A percentile compares a stretch with the other conserved stretches of the same genome.
phyloP scores from a whole-genome alignment of 2,329 filamentous ascomycete species.

The Cucurbitaria berberidis region DNA sequence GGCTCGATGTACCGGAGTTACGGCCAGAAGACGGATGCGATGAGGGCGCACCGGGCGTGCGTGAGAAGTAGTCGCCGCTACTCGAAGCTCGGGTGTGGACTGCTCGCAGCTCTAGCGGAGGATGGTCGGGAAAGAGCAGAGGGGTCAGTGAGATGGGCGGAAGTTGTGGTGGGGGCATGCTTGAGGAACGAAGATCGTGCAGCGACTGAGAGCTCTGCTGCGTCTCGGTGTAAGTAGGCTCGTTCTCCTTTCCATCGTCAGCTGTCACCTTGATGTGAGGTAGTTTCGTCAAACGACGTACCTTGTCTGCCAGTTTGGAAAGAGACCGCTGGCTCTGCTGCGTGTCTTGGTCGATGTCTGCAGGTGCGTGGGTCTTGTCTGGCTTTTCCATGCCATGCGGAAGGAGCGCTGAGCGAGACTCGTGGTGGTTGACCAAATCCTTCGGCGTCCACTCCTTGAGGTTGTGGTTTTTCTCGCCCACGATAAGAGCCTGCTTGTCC shows the following conservation, averaged over 20 bases:
- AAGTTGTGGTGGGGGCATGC: not conserved
- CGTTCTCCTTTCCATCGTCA: constrained; percentile 2
- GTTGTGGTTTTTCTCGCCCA: constrained; percentile 28
- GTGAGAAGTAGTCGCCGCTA: constrained; percentile 15
- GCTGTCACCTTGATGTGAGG: constrained; percentile 9
- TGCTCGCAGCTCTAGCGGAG: not conserved
- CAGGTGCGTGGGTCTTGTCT: constrained; percentile 7
- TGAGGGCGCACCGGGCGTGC: not conserved
- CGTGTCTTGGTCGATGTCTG: constrained; percentile 15
- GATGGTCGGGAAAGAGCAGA: not conserved
- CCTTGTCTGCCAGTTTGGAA: constrained; percentile 6
- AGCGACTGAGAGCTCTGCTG: constrained; percentile 8
- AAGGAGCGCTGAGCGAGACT: constrained; percentile 13
- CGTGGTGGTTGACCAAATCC: constrained; percentile 14
- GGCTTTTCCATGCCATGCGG: constrained; percentile 11
- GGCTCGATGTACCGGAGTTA: constrained; percentile 4
- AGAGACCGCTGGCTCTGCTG: constrained; percentile 10
- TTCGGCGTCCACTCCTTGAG: constrained; percentile 19
- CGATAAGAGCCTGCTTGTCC: constrained; percentile 22
- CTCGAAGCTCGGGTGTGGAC: constrained; percentile 9
- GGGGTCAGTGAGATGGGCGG: not conserved
- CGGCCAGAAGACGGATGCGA: not conserved
- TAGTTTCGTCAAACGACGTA: constrained; percentile 11
- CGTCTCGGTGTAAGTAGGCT: constrained; percentile 9
- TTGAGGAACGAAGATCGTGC: constrained; percentile 11